Evolutionary conservation across 2,329 filamentous ascomycete genomes (phyloP).

Genomic region (Sporothrix phasma): DNA sequence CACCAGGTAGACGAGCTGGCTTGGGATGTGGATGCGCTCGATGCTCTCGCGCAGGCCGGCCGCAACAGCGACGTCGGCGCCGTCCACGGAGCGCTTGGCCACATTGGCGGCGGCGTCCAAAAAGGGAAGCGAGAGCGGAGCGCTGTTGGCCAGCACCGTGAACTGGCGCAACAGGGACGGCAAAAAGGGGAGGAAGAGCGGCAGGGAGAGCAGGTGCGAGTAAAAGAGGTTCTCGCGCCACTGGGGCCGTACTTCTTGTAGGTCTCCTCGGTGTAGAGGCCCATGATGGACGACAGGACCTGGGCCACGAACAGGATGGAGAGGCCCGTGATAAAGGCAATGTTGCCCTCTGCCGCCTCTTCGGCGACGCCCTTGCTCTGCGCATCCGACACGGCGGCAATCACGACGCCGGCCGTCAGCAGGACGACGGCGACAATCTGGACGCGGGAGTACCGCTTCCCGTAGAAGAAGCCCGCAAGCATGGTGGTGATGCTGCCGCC

Average conservation of each 20-base stretch:
- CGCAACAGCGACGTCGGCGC: constrained; percentile 25
- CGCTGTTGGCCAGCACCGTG: constrained; percentile 49
- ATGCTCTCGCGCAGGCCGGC: constrained; percentile 30
- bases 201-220: constrained; percentile 62
- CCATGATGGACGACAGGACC: constrained; percentile 85
- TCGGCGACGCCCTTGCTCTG: constrained; percentile 58
- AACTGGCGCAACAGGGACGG: constrained; percentile 57
- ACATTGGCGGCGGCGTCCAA: constrained; percentile 13
- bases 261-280: constrained; percentile 84
- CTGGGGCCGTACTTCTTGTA: constrained; percentile 74
- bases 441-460: constrained; percentile 70
- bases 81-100: background rate
- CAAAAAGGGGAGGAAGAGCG: constrained; percentile 65
- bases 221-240: constrained; percentile 98
- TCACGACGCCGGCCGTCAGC: constrained; percentile 75
- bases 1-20: constrained; percentile 59
- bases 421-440: constrained; percentile 76
- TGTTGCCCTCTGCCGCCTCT: constrained; percentile 23
- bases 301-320: constrained; percentile 79
- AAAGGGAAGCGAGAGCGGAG: constrained; percentile 43
- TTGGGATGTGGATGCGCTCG: constrained; percentile 43
- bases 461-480: constrained; percentile 75
- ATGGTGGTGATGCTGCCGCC: constrained; percentile 96
- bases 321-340: constrained; percentile 58
- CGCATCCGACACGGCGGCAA: constrained; percentile 83